Percentiles rank a stretch among this genome's conserved stretches.
phyloP scores from a whole-genome alignment of 129 eudicot genomes.

The Kitagawia praeruptora region DNA sequence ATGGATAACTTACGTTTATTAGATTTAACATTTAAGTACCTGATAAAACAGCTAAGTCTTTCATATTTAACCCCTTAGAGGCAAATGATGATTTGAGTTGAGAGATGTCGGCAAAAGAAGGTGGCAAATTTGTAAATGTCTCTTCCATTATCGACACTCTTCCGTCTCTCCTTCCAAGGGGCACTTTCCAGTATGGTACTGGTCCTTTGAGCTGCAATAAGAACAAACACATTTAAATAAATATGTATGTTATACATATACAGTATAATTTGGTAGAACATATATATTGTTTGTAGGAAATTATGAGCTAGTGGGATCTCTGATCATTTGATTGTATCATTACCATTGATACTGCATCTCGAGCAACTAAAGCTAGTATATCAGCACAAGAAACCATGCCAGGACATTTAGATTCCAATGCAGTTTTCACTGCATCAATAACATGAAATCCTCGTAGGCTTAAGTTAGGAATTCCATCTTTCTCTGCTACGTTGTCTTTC shows the following conservation, averaged over 20 bases:
- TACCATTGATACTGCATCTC: slow-evolving; percentile 16
- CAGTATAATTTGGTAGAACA: no score
- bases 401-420: slow-evolving; percentile 18
- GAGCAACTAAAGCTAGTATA: slow-evolving; percentile 23
- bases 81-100: slow-evolving; percentile 29
- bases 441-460: slow-evolving; percentile 15
- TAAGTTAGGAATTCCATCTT: slow-evolving; percentile 13
- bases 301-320: neutral
- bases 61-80: slow-evolving; percentile 36
- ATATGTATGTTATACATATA: no score
- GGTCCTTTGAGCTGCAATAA: slow-evolving; percentile 3
- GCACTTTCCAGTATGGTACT: neutral
- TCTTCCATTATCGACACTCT: slow-evolving; percentile 27
- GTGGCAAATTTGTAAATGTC: slow-evolving; percentile 26
- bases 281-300: neutral
- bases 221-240: neutral
- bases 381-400: slow-evolving; percentile 32
- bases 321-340: neutral
- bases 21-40: slow-evolving; percentile 14
- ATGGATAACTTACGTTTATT: neutral
- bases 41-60: slow-evolving; percentile 60
- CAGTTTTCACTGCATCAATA: slow-evolving; percentile 18
- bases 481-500: slow-evolving; percentile 10
- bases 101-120: slow-evolving; percentile 32
- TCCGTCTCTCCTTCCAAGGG: slow-evolving; percentile 53